Conservation (phyloP, 148 eudicot genomes). For the Pharnaceum exiguum region DNA sequence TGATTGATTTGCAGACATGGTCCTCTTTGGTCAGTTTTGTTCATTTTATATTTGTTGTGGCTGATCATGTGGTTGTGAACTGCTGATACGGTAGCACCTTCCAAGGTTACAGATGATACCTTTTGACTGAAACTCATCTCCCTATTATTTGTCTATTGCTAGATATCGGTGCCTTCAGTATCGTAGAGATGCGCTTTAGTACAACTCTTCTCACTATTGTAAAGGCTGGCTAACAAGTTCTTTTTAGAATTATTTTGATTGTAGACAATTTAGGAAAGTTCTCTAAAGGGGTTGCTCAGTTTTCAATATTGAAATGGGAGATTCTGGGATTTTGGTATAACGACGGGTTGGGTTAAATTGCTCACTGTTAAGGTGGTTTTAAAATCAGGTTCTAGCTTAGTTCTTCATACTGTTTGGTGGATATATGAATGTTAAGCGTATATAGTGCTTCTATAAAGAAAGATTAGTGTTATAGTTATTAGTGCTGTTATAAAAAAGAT, state of each 20-base stretch:
- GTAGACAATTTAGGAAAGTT: too few species aligned
- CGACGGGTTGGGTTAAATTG: conserved; percentile 20
- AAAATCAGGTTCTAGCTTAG: conserved; percentile 11
- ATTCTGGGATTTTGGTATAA: conserved; percentile 33
- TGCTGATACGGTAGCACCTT: too few species aligned
- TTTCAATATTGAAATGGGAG: conserved; percentile 32
- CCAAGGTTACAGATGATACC: too few species aligned
- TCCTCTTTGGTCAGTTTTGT: too few species aligned
- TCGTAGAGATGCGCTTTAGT: conserved; percentile 88
- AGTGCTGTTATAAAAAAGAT: too few species aligned
- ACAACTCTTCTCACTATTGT: conserved; percentile 87
- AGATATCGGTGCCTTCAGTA: conserved; percentile 83
- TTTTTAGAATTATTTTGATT: conserved; percentile 8
- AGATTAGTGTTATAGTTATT: too few species aligned
- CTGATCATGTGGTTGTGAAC: too few species aligned
- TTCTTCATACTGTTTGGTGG: conserved; percentile 11
- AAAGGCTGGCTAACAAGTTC: conserved; percentile 98
- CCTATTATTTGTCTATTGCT: conserved; percentile 11
- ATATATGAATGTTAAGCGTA: conserved; percentile 10
- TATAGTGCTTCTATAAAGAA: conserved; percentile 29
- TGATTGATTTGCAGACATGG: too few species aligned
- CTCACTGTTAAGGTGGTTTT: conserved; percentile 3
- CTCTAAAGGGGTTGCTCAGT: too few species aligned
- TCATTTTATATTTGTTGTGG: too few species aligned
- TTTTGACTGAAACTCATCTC: too few species aligned